These are phyloP conservation scores for Juglanconis sp. DNA, from an alignment of 2,329 filamentous ascomycete genomes.

Conservation along the genomic window DNA sequence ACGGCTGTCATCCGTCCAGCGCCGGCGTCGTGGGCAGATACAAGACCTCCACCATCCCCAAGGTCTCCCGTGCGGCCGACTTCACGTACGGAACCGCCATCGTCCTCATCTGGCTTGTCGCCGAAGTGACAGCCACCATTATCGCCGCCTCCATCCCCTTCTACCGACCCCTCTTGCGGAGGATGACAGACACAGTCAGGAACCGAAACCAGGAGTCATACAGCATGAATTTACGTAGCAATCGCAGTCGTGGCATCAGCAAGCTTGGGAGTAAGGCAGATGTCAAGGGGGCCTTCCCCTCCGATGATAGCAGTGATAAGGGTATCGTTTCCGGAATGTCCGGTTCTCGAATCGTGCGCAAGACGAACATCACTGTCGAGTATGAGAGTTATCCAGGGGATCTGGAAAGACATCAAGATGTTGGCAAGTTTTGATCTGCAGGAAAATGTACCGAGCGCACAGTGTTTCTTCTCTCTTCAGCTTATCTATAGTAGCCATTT, in stretches of 20 bases:
- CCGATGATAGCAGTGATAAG: background rate
- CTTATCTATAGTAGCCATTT: no score
- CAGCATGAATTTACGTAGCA: background rate
- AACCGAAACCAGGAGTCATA: background rate
- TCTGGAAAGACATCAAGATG: background rate
- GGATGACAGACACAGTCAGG: background rate
- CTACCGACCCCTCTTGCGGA: background rate
- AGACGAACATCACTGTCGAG: background rate
- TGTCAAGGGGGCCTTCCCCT: background rate
- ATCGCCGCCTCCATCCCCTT: background rate
- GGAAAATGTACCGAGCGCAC: no score
- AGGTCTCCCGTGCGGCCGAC: background rate
- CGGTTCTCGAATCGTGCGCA: background rate
- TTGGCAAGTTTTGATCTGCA: no score
- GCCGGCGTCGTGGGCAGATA: background rate
- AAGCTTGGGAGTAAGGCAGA: background rate
- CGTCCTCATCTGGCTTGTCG: background rate
- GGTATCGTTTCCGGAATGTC: background rate
- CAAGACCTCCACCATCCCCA: background rate
- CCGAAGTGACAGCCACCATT: background rate
- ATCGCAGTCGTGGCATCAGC: background rate
- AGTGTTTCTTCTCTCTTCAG: no score
- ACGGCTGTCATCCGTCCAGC: background rate
- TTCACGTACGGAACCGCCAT: background rate
- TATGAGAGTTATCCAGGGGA: background rate